Percentiles rank a stretch among this genome's conserved stretches.
Conservation (phyloP, 2,329 filamentous ascomycete species). For the Ceratocystis colombiana region DNA sequence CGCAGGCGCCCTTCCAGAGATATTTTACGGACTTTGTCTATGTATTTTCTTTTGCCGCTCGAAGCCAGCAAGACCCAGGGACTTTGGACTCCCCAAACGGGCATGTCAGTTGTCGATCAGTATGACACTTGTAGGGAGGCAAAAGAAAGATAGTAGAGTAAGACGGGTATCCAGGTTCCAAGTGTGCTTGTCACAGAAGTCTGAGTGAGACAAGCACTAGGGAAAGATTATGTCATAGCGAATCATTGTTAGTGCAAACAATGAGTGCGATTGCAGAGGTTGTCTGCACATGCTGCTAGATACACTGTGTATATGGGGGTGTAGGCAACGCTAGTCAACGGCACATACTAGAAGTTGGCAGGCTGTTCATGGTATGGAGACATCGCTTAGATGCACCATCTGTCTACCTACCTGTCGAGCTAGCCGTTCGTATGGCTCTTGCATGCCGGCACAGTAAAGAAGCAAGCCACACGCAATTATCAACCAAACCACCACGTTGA, state of each 20-base stretch:
- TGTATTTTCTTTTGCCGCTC: neutral
- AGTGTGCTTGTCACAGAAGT: neutral
- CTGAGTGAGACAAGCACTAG: neutral
- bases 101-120: conserved; percentile 4
- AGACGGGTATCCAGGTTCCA: neutral
- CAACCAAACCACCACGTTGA: conserved; percentile 4
- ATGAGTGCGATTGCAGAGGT: no score
- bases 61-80: neutral
- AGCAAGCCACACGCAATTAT: neutral
- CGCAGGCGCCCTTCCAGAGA: neutral
- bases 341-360: neutral
- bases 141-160: neutral
- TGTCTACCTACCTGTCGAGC: neutral
- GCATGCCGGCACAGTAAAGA: neutral
- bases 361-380: neutral
- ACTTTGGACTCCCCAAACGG: neutral
- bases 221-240: neutral
- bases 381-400: neutral
- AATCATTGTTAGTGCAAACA: no score
- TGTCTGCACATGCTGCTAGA: neutral
- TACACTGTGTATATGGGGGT: neutral
- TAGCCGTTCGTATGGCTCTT: neutral
- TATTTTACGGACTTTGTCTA: neutral
- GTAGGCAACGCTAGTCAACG: neutral
- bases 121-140: neutral